These are phyloP conservation scores for Scedosporium apiospermum DNA, from an alignment of 2,329 filamentous ascomycete species.

Conservation along the genomic window DNA sequence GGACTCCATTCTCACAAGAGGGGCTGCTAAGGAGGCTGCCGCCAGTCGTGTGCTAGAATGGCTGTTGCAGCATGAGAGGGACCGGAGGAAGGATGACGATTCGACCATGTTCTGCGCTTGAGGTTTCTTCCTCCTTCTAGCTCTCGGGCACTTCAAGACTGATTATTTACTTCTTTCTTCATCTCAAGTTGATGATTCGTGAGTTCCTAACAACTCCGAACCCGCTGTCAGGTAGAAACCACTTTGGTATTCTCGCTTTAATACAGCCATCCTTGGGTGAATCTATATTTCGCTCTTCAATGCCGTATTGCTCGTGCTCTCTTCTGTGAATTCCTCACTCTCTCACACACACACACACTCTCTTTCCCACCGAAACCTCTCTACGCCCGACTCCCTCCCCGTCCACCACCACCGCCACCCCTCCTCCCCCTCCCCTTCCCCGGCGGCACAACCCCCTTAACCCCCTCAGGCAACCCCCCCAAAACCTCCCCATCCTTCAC, in stretches of 20 bases:
- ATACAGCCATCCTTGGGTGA: no score
- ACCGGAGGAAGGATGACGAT: constrained; percentile 10
- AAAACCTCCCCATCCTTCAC: constrained; percentile 61
- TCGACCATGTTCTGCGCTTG: not conserved
- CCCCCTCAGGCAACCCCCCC: constrained; percentile 53
- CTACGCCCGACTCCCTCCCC: constrained; percentile 13
- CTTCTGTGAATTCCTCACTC: no score
- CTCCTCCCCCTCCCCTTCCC: constrained; percentile 37
- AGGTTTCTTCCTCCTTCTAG: not conserved
- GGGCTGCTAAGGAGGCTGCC: constrained; percentile 28
- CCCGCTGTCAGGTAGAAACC: no score
- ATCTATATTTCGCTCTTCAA: not conserved
- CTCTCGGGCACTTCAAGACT: not conserved
- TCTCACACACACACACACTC: no score
- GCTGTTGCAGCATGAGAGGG: constrained; percentile 16
- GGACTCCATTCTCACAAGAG: constrained; percentile 19
- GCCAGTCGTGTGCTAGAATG: constrained; percentile 13
- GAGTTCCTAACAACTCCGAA: not conserved
- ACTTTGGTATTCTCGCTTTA: no score
- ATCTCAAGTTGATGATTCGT: constrained; percentile 8
- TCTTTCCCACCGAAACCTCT: not conserved
- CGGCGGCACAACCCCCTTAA: constrained; percentile 38
- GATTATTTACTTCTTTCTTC: constrained; percentile 3
- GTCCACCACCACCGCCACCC: constrained; percentile 25
- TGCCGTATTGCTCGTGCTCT: not conserved